A percentile compares a stretch with the other conserved stretches of the same genome.
Evolutionary conservation across 257 asterid genomes (phyloP).

Genomic region (Orobanche coerulescens): DNA sequence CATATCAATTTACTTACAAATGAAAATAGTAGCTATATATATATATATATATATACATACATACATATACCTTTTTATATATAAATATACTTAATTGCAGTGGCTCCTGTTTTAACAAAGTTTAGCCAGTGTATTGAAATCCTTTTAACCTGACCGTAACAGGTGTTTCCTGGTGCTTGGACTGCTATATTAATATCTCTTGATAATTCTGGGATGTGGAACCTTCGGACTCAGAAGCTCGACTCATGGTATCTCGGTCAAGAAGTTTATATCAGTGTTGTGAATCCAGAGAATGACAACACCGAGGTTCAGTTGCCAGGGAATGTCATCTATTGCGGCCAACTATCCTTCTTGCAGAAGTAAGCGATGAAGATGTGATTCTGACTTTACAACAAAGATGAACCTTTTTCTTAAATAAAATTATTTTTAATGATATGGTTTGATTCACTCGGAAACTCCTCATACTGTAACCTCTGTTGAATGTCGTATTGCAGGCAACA

Average conservation of each 20-base stretch:
- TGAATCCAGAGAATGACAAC: conserved; percentile 65
- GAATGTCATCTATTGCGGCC: conserved; percentile 76
- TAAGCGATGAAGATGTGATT: conserved; percentile 25
- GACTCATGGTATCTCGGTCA: conserved; percentile 96
- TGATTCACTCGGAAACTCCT: not conserved
- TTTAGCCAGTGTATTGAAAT: not conserved
- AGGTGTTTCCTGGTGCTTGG: conserved; percentile 98
- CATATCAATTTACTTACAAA: not conserved
- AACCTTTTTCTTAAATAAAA: not conserved
- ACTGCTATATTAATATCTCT: conserved; percentile 74
- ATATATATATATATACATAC: too few species aligned
- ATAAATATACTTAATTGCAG: not conserved
- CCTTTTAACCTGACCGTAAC: not conserved
- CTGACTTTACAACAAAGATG: not conserved
- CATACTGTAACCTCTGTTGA: not conserved
- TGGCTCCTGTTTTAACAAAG: not conserved
- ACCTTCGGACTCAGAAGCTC: conserved; percentile 83
- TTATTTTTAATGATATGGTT: not conserved
- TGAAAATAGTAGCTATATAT: not conserved
- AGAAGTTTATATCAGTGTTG: conserved; percentile 65
- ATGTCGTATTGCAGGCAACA: conserved; percentile 49
- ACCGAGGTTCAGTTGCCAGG: conserved; percentile 61
- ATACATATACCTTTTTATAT: too few species aligned
- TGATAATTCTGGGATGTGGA: conserved; percentile 89
- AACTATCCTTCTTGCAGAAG: conserved; percentile 68